Percentiles rank a stretch among this genome's conserved stretches.
phyloP scores from a whole-genome alignment of 371 early-diverging fungal genomes.

The Mortierella sp. region DNA sequence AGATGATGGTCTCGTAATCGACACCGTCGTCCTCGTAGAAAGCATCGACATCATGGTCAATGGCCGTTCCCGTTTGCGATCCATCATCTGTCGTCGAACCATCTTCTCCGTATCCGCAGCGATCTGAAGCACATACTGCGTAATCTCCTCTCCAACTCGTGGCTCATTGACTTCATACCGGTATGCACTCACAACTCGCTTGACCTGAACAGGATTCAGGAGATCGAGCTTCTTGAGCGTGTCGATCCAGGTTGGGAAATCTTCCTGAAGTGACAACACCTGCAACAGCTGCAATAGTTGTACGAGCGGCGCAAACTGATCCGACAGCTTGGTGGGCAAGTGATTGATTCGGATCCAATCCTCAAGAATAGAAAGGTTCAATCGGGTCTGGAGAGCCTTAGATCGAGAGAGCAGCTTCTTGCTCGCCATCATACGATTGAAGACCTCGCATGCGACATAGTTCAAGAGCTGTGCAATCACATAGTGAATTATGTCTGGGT shows the following conservation, averaged over 20 bases:
- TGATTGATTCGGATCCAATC: constrained; percentile 85
- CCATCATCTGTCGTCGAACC: constrained; percentile 39
- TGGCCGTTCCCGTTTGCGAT: constrained; percentile 41
- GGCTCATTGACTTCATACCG: constrained; percentile 89
- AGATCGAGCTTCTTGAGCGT: constrained; percentile 74
- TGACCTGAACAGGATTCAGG: constrained; percentile 80
- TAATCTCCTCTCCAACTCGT: constrained; percentile 74
- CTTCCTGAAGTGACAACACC: constrained; percentile 75
- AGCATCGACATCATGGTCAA: constrained; percentile 40
- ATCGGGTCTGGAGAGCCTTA: constrained; percentile 85
- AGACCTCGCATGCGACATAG: constrained; percentile 79
- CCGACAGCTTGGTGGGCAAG: constrained; percentile 58
- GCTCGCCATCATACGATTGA: constrained; percentile 84
- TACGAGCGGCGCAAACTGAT: constrained; percentile 72
- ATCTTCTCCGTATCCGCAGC: constrained; percentile 72
- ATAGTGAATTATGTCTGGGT: constrained; percentile 76
- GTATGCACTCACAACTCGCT: constrained; percentile 78
- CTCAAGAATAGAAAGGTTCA: constrained; percentile 83
- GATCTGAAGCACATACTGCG: constrained; percentile 74
- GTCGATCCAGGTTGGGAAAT: constrained; percentile 79
- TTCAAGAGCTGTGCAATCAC: constrained; percentile 79
- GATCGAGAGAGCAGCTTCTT: constrained; percentile 82
- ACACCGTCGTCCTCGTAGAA: not conserved
- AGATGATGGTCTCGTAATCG: not conserved
- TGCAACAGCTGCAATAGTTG: constrained; percentile 88